phyloP scores from a whole-genome alignment of 768 basidiomycete genomes.

The Suillus ampliporus region DNA sequence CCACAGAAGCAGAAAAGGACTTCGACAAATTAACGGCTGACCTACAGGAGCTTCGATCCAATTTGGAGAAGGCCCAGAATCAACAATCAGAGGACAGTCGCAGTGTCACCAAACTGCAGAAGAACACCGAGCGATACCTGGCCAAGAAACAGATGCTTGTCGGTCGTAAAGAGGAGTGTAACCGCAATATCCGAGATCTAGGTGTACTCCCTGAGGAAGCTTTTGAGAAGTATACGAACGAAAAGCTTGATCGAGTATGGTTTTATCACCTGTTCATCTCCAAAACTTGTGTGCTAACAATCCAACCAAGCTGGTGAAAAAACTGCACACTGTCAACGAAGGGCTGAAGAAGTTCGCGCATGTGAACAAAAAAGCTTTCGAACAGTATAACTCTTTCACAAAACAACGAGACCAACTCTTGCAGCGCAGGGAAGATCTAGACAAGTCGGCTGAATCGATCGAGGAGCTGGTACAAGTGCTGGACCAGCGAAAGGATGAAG shows the following conservation, averaged over 20 bases:
- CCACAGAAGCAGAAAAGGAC: conserved; percentile 72
- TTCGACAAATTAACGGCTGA: conserved; percentile 63
- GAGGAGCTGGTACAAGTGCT: conserved; percentile 91
- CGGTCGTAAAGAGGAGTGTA: conserved; percentile 91
- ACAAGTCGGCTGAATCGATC: conserved; percentile 87
- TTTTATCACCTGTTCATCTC: not conserved
- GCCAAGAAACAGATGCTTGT: conserved; percentile 89
- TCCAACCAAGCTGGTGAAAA: conserved; percentile 78
- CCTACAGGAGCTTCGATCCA: conserved; percentile 67
- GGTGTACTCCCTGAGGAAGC: conserved; percentile 98
- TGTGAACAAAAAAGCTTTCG: conserved; percentile 99
- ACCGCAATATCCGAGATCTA: conserved; percentile 92
- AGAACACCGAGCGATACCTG: conserved; percentile 93
- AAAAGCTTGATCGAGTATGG: conserved; percentile 85
- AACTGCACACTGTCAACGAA: conserved; percentile 91
- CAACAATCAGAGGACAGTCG: conserved; percentile 89
- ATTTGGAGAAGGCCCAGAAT: conserved; percentile 76
- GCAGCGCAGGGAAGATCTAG: conserved; percentile 87
- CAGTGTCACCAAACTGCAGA: conserved; percentile 88
- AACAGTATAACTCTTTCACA: conserved; percentile 97
- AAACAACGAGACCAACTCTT: conserved; percentile 94
- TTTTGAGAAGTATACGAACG: conserved; percentile 90
- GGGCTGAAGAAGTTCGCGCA: conserved; percentile 95
- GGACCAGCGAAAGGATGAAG: conserved; percentile 97
- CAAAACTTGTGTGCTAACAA: conserved; percentile 2